Base-by-base conservation (phyloP, 148 eudicot species). In the Chenopodium album region DNA sequence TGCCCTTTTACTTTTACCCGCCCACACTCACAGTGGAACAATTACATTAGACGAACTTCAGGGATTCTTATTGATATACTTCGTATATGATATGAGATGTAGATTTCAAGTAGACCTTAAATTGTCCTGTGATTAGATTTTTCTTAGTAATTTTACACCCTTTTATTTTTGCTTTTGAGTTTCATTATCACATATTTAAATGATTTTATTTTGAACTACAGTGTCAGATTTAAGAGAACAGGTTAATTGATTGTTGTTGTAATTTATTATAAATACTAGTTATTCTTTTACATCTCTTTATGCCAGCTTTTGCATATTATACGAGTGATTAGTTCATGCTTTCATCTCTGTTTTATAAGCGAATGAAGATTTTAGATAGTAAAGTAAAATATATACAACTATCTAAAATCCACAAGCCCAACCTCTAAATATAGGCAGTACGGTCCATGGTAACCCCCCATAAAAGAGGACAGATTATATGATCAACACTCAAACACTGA, bases 1-100 rank as follows among this genome's bases (percentile, higher is more conserved):
- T 77, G 41, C 16, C 59, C 66, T 28, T 28, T 28, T 28, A 28
- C 26, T 62, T 69, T 23, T 19, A 41, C 8, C 44, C 44, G 6
- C 76, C 71, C 78, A 80, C 79, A 82, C 37, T 74, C 77, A 78
- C 79, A 85, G 28, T 77, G 71, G 41, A 85, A 78, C 88, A 67
- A 75, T 85, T 76, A 64, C 77, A 52, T 72, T 70, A 78, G 73
- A 73, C 76, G 62, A 60, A 60, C 60, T 59, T 81, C 76, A 29
- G 41, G 76, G 76, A 73, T 63, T 74, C 79, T 79, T 85, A 66
- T 72, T 31, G 23, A 70, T 73, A 14, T 56, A 56, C 62, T 14
- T 56, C 62, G n/a, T 82, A 74, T 79, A 79, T 68, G 71, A 74
- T 73, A 73, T 74, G 78, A 83, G 76, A 74, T 74, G 71, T 73